phyloP scores from a whole-genome alignment of 1,284 basidiomycete species.

The Sanghuangporus sanghuang region DNA sequence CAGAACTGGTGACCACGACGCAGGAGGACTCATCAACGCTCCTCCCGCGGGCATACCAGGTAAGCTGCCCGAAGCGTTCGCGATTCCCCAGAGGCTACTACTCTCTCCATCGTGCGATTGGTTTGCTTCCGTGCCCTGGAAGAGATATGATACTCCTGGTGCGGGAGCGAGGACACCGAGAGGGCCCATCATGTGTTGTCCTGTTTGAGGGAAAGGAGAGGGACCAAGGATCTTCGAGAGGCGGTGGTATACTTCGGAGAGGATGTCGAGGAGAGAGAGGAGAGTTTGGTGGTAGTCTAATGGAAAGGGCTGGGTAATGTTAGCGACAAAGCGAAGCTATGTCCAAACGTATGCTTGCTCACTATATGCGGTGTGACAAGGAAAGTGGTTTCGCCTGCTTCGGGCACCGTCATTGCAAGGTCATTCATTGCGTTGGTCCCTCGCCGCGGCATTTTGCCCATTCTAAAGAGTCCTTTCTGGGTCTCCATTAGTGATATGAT shows the following conservation, averaged over 20 bases:
- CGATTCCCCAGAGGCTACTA: slow-evolving; percentile 65
- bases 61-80: slow-evolving; percentile 33
- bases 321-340: neutral
- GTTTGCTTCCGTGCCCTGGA: slow-evolving; percentile 36
- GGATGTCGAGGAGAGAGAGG: slow-evolving; percentile 78
- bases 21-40: slow-evolving; percentile 46
- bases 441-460: slow-evolving; percentile 44
- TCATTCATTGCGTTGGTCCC: slow-evolving; percentile 50
- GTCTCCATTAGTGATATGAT: slow-evolving; percentile 15
- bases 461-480: slow-evolving; percentile 52
- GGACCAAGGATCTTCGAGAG: slow-evolving; percentile 75
- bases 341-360: slow-evolving; percentile 5
- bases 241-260: slow-evolving; percentile 83
- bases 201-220: slow-evolving; percentile 59
- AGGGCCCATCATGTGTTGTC: slow-evolving; percentile 72
- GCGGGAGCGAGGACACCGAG: slow-evolving; percentile 66
- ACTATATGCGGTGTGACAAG: slow-evolving; percentile 74
- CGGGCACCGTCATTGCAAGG: slow-evolving; percentile 54
- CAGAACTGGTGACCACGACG: slow-evolving; percentile 53
- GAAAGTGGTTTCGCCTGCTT: slow-evolving; percentile 62
- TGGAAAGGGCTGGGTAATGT: slow-evolving; percentile 59
- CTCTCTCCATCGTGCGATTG: slow-evolving; percentile 34
- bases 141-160: slow-evolving; percentile 77
- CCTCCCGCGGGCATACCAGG: slow-evolving; percentile 15
- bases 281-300: slow-evolving; percentile 85